These are phyloP conservation scores for Leccinum pachyderme DNA, from an alignment of 1,284 basidiomycete species.

Conservation along the genomic window DNA sequence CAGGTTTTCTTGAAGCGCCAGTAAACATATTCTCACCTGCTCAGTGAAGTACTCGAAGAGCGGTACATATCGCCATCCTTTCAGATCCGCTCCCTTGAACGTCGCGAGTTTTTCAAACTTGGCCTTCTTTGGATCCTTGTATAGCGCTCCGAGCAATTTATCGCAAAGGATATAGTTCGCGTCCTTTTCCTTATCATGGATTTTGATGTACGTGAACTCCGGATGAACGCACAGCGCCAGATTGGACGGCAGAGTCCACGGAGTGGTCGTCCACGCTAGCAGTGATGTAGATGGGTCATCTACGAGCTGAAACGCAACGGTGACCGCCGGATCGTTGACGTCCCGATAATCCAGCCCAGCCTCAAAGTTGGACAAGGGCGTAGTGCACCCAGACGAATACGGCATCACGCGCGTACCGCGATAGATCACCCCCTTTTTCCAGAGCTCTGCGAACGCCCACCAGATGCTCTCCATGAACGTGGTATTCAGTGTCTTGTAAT, in stretches of 20 bases:
- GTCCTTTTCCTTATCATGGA: conserved; percentile 87
- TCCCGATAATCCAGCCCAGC: conserved; percentile 93
- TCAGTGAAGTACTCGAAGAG: conserved; percentile 97
- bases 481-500: conserved; percentile 96
- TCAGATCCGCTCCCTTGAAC: conserved; percentile 90
- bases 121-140: conserved; percentile 98
- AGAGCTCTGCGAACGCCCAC: conserved; percentile 98
- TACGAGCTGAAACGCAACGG: conserved; percentile 89
- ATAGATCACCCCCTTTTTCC: conserved; percentile 93
- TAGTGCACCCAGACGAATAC: conserved; percentile 96
- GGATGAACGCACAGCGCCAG: conserved; percentile 95
- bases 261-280: conserved; percentile 98
- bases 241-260: conserved; percentile 98
- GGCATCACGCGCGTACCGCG: conserved; percentile 96
- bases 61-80: conserved; percentile 95
- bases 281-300: conserved; percentile 91
- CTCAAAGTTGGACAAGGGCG: conserved; percentile 98
- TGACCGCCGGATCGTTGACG: conserved; percentile 96
- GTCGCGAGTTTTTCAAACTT: conserved; percentile 91
- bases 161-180: conserved; percentile 95
- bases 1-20: neutral
- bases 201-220: conserved; percentile 95
- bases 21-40: conserved; percentile 49
- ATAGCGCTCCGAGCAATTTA: conserved; percentile 82
- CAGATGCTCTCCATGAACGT: conserved; percentile 98